phyloP scores from a whole-genome alignment of 78 protist species.

The Dictyostelium firmibasis region DNA sequence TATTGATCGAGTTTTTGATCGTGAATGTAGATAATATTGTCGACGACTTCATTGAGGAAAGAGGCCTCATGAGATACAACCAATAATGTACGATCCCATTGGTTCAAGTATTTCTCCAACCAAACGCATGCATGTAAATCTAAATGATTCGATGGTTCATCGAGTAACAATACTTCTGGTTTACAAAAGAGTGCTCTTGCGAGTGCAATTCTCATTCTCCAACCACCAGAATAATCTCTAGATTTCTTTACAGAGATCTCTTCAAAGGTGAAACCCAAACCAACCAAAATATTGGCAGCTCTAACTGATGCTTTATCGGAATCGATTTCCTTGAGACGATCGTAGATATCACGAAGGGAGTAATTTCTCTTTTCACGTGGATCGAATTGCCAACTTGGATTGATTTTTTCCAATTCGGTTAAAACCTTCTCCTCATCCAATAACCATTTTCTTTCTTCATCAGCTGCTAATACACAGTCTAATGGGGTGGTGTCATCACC shows the following conservation, averaged over 20 bases:
- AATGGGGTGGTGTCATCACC: conserved; percentile 88
- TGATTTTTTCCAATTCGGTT: conserved; percentile 30
- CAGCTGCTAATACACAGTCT: conserved; percentile 88
- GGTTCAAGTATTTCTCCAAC: conserved; percentile 89
- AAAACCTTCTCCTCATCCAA: conserved; percentile 80
- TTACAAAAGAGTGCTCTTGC: conserved; percentile 94
- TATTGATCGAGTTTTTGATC: conserved; percentile 81
- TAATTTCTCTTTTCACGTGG: conserved; percentile 79
- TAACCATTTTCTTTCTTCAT: conserved; percentile 85
- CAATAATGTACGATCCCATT: conserved; percentile 86
- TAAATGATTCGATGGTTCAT: conserved; percentile 97
- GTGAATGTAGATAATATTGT: conserved; percentile 87
- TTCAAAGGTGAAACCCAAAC: conserved; percentile 90
- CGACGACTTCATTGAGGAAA: conserved; percentile 87
- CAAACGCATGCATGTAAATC: conserved; percentile 95
- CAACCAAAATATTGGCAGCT: conserved; percentile 80
- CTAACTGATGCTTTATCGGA: conserved; percentile 77
- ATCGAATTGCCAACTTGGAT: conserved; percentile 50
- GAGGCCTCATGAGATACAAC: conserved; percentile 95
- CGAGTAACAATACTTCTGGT: conserved; percentile 94
- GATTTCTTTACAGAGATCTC: conserved; percentile 55
- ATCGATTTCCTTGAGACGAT: conserved; percentile 81
- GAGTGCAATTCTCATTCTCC: conserved; percentile 97
- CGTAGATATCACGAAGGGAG: conserved; percentile 75
- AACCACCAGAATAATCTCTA: conserved; percentile 94